phyloP scores from a whole-genome alignment of 257 asterid genomes.

The Solanum lignicaule region DNA sequence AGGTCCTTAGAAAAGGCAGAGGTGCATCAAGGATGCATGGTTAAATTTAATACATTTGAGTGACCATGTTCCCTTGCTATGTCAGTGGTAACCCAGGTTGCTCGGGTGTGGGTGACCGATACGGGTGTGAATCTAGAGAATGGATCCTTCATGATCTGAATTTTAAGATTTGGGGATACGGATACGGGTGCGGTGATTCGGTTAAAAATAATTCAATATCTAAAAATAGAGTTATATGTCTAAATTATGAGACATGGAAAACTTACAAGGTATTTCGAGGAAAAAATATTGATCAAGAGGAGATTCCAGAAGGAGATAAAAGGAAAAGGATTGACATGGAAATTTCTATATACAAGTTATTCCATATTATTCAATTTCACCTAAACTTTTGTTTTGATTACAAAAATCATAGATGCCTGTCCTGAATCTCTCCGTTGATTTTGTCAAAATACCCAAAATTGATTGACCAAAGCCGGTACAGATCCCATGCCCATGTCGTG shows the following conservation, averaged over 20 bases:
- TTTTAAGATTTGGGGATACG: neutral
- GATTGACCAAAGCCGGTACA: neutral
- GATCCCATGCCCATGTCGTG: neutral
- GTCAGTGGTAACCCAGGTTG: neutral
- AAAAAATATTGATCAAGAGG: neutral
- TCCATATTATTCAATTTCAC: neutral
- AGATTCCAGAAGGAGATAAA: neutral
- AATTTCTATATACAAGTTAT: neutral
- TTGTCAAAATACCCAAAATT: neutral
- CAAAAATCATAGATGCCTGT: neutral
- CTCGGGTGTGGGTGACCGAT: neutral
- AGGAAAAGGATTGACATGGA: neutral
- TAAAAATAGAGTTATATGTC: neutral
- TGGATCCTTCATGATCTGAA: neutral
- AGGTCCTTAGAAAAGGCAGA: neutral
- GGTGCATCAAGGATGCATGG: neutral
- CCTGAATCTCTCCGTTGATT: neutral
- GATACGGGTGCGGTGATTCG: neutral
- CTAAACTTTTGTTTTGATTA: neutral
- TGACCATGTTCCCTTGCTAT: neutral
- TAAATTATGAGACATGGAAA: neutral
- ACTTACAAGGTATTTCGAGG: neutral
- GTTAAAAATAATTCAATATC: neutral
- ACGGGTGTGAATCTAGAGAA: neutral
- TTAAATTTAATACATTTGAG: neutral